A percentile compares a stretch with the other conserved stretches of the same genome.
Conservation (phyloP, 768 basidiomycete species). For the Auricularia sp. region DNA sequence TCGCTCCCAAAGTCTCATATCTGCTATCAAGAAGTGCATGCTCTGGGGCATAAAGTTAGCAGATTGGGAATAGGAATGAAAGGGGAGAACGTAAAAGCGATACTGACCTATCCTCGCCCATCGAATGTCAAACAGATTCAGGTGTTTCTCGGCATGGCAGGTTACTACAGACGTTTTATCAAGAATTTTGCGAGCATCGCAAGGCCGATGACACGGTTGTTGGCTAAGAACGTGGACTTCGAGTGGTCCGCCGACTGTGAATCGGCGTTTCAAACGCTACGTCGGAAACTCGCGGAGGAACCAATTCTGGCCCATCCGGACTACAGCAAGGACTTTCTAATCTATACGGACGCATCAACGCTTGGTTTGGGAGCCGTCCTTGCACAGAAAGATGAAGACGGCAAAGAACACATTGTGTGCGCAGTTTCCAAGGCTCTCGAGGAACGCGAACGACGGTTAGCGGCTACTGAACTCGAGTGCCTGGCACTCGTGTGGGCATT, state of each 20-base stretch:
- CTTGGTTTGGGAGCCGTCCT: no score
- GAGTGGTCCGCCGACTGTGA: no score
- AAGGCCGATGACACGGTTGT: conserved; percentile 23
- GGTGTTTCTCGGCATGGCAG: conserved; percentile 28
- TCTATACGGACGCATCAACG: no score
- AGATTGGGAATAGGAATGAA: conserved; percentile 27
- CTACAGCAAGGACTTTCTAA: no score
- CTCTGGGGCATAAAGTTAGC: conserved; percentile 26
- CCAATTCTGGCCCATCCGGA: no score
- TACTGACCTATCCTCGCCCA: conserved; percentile 19
- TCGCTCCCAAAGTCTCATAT: conserved; percentile 28
- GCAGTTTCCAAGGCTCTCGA: no score
- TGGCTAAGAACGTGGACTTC: conserved; percentile 15
- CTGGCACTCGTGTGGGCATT: no score
- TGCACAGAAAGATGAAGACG: no score
- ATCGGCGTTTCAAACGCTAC: conserved; percentile 6
- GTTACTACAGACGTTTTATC: conserved; percentile 29
- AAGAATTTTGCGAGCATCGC: conserved; percentile 24
- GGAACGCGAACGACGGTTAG: no score
- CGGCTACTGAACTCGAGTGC: no score
- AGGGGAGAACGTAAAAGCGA: conserved; percentile 27
- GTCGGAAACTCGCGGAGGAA: conserved; percentile 15
- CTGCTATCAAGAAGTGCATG: conserved; percentile 22
- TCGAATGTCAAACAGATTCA: conserved; percentile 21
- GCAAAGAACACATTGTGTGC: no score